Conservation (phyloP, 495 filamentous ascomycete genomes). For the Terfezia boudieri region DNA sequence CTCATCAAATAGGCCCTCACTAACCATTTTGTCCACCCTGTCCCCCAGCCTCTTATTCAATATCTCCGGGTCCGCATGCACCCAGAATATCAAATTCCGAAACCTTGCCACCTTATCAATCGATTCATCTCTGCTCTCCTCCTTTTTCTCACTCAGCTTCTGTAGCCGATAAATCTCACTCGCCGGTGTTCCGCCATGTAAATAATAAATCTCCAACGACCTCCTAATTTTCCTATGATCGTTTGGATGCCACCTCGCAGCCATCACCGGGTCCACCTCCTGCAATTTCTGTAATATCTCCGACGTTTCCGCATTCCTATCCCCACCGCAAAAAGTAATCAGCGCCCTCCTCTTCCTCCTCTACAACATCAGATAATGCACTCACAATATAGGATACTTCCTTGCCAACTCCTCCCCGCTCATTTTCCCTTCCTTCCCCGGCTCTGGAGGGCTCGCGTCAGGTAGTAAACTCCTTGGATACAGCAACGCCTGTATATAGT, state of each 20-base stretch:
- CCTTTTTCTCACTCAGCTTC: conserved; percentile 14
- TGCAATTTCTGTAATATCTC: conserved; percentile 25
- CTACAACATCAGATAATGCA: not conserved
- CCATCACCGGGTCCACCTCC: conserved; percentile 75
- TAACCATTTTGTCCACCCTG: conserved; percentile 66
- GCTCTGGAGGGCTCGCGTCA: conserved; percentile 20
- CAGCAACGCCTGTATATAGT: conserved; percentile 74
- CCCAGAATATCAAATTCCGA: conserved; percentile 60
- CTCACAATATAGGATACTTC: conserved; percentile 44
- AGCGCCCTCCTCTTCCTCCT: too few species aligned
- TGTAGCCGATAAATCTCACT: conserved; percentile 81
- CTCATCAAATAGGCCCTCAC: conserved; percentile 39
- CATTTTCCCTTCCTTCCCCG: conserved; percentile 6
- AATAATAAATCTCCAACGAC: conserved; percentile 72
- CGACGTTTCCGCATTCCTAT: not conserved
- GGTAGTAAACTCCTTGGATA: conserved; percentile 43
- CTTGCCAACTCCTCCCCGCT: conserved; percentile 17
- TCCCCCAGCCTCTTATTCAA: conserved; percentile 47
- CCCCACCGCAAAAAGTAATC: not conserved
- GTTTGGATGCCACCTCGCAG: conserved; percentile 78
- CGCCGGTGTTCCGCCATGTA: conserved; percentile 42
- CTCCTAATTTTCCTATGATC: conserved; percentile 74
- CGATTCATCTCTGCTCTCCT: not conserved
- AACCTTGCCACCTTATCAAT: conserved; percentile 21
- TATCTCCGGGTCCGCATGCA: conserved; percentile 44